phyloP scores from a whole-genome alignment of 208 protist genomes.

The Wallacemonas sp. region DNA sequence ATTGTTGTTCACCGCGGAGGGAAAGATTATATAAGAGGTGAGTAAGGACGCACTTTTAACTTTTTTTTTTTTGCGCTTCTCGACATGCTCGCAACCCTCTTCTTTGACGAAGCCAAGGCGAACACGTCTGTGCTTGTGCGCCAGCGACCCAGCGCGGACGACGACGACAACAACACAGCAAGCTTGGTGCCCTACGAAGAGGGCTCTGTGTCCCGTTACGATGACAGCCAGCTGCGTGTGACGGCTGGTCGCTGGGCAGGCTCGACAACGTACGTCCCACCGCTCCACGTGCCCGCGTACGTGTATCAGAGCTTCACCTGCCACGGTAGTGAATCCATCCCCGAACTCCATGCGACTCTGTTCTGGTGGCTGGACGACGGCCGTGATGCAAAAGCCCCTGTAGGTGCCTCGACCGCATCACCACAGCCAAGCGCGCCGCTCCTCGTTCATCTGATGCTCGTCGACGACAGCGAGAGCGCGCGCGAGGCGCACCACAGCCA shows the following conservation, averaged over 20 bases:
- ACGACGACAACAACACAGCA: background rate
- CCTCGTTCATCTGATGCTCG: conserved; percentile 52
- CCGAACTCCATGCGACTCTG: conserved; percentile 52
- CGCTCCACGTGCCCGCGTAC: background rate
- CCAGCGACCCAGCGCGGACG: background rate
- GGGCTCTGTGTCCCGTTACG: background rate
- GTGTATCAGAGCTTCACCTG: conserved; percentile 29
- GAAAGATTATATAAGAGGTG: too few relatives aligned
- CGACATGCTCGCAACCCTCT: conserved; percentile 72
- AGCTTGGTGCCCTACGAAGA: background rate
- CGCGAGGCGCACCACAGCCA: conserved; percentile 38
- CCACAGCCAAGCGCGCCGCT: background rate
- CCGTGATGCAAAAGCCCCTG: conserved; percentile 11
- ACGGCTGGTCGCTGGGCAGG: background rate
- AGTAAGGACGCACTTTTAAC: conserved; percentile 10
- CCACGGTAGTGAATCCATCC: conserved; percentile 52
- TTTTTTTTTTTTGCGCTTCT: conserved; percentile 15
- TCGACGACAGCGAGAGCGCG: conserved; percentile 41
- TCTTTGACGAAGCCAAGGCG: conserved; percentile 69
- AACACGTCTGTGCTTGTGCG: conserved; percentile 52
- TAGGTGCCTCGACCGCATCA: background rate
- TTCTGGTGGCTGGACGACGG: conserved; percentile 71
- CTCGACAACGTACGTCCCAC: background rate
- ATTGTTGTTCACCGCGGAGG: background rate
- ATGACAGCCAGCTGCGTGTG: background rate